Conservation (phyloP, 768 basidiomycete genomes). For the Mycena crocata region DNA sequence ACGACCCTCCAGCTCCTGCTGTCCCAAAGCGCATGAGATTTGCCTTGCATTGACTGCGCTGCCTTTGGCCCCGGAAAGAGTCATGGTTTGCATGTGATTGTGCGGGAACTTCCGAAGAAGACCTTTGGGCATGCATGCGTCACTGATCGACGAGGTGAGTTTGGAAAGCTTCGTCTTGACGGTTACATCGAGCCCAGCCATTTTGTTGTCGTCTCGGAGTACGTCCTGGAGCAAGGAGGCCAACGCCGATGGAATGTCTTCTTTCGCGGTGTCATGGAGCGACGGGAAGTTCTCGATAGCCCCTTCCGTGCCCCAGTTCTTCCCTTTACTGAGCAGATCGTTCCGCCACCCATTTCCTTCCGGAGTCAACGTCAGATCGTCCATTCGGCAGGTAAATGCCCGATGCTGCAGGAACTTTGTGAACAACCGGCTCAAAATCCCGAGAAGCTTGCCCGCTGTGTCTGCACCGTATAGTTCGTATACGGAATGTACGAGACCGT, state of each 20-base stretch:
- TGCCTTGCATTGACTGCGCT: conserved; percentile 97
- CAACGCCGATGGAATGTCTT: conserved; percentile 69
- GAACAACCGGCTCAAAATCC: conserved; percentile 92
- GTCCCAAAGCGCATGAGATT: conserved; percentile 97
- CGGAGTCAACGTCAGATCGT: conserved; percentile 91
- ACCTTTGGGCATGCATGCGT: conserved; percentile 86
- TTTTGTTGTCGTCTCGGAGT: conserved; percentile 93
- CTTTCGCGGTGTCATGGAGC: conserved; percentile 59
- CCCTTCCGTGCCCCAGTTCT: conserved; percentile 83
- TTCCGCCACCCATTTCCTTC: conserved; percentile 80
- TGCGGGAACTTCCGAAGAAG: conserved; percentile 95
- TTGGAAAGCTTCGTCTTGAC: conserved; percentile 88
- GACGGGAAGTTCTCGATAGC: conserved; percentile 94
- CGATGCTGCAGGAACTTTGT: conserved; percentile 97
- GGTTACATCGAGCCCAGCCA: conserved; percentile 95
- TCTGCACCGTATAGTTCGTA: conserved; percentile 95
- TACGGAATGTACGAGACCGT: conserved; percentile 96
- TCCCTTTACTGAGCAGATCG: conserved; percentile 73
- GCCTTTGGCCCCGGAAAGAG: conserved; percentile 97
- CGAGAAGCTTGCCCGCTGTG: conserved; percentile 89
- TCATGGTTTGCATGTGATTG: conserved; percentile 99
- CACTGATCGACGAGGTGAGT: conserved; percentile 91
- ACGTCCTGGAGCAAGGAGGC: conserved; percentile 87
- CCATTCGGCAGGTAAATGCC: conserved; percentile 98
- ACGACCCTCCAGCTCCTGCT: conserved; percentile 97